phyloP scores from a whole-genome alignment of 495 filamentous ascomycete genomes.

The Amorphotheca resinae region DNA sequence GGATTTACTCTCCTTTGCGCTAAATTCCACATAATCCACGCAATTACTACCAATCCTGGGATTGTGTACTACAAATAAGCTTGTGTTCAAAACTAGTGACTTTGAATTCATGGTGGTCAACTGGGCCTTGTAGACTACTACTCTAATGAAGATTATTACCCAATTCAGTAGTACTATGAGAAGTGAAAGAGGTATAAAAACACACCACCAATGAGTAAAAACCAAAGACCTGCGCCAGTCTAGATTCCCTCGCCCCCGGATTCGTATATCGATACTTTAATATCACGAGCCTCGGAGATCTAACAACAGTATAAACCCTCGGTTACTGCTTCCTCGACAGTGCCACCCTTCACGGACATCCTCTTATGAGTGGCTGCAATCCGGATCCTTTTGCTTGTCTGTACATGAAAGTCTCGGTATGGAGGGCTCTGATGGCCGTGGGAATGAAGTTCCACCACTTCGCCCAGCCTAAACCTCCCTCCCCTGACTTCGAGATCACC shows the following conservation, averaged over 20 bases:
- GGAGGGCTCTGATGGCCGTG: constrained; percentile 65
- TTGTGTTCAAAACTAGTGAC: too few species aligned
- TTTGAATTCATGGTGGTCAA: too few species aligned
- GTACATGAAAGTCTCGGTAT: constrained; percentile 55
- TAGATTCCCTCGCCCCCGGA: neutral
- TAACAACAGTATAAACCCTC: neutral
- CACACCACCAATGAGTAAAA: neutral
- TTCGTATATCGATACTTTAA: neutral
- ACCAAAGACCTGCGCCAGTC: neutral
- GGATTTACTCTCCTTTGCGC: too few species aligned
- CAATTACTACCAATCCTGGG: too few species aligned
- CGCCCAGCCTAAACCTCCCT: constrained; percentile 51
- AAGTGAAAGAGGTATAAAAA: too few species aligned
- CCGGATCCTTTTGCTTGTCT: constrained; percentile 31
- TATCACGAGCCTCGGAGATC: neutral
- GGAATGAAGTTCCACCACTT: constrained; percentile 69
- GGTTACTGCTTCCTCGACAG: neutral
- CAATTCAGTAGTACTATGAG: too few species aligned
- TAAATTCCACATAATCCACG: too few species aligned
- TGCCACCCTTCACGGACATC: neutral
- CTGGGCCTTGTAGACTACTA: too few species aligned
- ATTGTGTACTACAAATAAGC: too few species aligned
- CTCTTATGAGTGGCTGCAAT: neutral
- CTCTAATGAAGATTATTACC: too few species aligned
- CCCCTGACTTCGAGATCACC: constrained; percentile 49